Evolutionary conservation across 306 rosid species (phyloP), one percentile per base, ranked within the genome.

Genomic region (Inga leiocalycina): DNA sequence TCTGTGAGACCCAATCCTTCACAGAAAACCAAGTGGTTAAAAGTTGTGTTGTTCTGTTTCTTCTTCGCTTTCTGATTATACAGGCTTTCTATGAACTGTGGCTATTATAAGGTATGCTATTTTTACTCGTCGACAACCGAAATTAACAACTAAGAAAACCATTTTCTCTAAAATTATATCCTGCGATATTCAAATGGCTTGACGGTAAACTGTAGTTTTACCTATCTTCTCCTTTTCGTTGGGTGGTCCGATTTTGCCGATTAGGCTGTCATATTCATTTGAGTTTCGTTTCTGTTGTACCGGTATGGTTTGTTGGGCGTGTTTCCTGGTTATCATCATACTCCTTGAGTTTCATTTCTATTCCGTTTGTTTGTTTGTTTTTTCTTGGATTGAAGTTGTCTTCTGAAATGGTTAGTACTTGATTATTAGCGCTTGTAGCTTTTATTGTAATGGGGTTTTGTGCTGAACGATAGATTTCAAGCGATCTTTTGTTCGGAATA

Each of bases 111-210:
- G 83, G 88, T 85, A 74, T 22, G 84, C 37, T 80, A 19, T 10
- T 80, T 70, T 76, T 82, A 34, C 44, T 74, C 74, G 45, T 80
- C 78, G 0, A 43, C 20, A 54, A 45, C 27, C 24, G 59, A 45
- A 14, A 22, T 24, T 51, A 49, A 59, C 17, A 15, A 57, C 14
- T 19, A n/a, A 15, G 24, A 65, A 45, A 44, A 32, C 48, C 76
- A 22, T 27, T 61, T 64, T 84, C 41, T 16, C 44, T 70, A 3
- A 34, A 27, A 56, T 24, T 76, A 61, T 85, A 87, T 75, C 52
- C 44, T 24, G n/a, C 20, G 8, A 4, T 79, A 76, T 72, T 75
- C 72, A 76, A 72, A 78, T 88, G 88, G 90, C 81, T 87, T 84
- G 80, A 74, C 49, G 22, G 16, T 46, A 89, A 81, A 78, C 16